Evolutionary conservation across 805 yeast species (phyloP).

Genomic region (Kuraishia capsulata): DNA sequence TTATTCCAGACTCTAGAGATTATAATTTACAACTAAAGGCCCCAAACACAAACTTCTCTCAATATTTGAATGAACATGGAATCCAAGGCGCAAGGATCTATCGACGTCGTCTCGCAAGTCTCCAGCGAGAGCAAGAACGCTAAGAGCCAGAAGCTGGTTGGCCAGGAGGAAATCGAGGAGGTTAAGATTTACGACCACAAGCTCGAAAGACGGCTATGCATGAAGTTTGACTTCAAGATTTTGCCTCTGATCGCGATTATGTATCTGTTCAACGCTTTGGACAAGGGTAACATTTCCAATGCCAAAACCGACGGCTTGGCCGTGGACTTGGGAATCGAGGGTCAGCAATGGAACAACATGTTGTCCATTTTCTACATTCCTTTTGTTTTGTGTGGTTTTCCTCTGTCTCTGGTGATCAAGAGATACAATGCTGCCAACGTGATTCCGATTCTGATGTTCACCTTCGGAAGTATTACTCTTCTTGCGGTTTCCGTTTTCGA

Average conservation of each 20-base stretch:
- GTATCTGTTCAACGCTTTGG: slow-evolving; percentile 39
- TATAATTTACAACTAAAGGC: no score
- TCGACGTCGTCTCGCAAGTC: no score
- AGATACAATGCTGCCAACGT: slow-evolving; percentile 32
- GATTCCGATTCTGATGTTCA: slow-evolving; percentile 33
- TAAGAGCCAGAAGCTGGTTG: no score
- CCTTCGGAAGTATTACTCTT: slow-evolving; percentile 32
- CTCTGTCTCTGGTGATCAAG: slow-evolving; percentile 29
- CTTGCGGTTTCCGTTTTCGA: slow-evolving; percentile 28
- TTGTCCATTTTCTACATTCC: slow-evolving; percentile 34
- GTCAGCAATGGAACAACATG: slow-evolving; percentile 34
- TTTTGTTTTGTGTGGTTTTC: slow-evolving; percentile 35
- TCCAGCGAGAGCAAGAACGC: no score
- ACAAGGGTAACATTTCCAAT: slow-evolving; percentile 39
- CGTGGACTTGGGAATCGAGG: slow-evolving; percentile 28
- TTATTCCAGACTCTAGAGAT: no score
- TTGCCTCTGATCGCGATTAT: slow-evolving; percentile 34
- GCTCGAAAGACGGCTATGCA: slow-evolving; percentile 21
- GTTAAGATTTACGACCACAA: background rate
- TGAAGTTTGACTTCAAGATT: slow-evolving; percentile 33
- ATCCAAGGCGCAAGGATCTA: no score
- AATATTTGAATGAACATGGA: no score
- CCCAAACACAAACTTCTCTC: no score
- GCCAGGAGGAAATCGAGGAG: no score
- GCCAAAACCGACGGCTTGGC: slow-evolving; percentile 40